Percentiles rank a stretch among this genome's conserved stretches.
These are phyloP conservation scores for Mycena albidolilacea DNA, from an alignment of 768 basidiomycete genomes.

Conservation along the genomic window DNA sequence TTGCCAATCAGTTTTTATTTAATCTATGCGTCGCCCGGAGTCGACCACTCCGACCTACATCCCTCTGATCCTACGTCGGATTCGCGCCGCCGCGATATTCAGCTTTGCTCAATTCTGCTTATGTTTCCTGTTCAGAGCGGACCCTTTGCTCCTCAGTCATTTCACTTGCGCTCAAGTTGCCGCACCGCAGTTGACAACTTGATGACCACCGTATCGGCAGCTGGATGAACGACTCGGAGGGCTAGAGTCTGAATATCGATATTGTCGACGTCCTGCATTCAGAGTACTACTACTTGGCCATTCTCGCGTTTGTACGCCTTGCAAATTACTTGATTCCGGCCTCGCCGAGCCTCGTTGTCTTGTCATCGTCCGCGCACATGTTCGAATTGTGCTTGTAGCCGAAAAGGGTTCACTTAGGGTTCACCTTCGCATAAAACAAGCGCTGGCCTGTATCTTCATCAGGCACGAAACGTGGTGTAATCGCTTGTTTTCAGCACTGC, in stretches of 20 bases:
- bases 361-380: not conserved
- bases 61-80: slow-evolving; percentile 27
- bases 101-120: slow-evolving; percentile 16
- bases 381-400: not conserved
- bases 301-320: no score
- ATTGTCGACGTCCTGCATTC: no score
- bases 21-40: not conserved
- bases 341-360: no score
- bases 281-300: no score
- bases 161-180: not conserved
- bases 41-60: not conserved
- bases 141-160: not conserved
- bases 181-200: not conserved
- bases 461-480: no score
- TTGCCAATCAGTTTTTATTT: not conserved
- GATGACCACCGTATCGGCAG: no score
- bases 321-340: no score
- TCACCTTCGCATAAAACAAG: not conserved
- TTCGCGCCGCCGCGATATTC: slow-evolving; percentile 6
- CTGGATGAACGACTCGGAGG: no score
- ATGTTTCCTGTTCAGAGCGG: slow-evolving; percentile 8
- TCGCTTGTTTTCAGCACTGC: not conserved
- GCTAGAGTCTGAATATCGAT: no score
- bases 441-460: no score
- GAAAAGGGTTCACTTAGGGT: slow-evolving; percentile 4